phyloP scores from a whole-genome alignment of 2,329 filamentous ascomycete genomes.

The Metarhizium rileyi region DNA sequence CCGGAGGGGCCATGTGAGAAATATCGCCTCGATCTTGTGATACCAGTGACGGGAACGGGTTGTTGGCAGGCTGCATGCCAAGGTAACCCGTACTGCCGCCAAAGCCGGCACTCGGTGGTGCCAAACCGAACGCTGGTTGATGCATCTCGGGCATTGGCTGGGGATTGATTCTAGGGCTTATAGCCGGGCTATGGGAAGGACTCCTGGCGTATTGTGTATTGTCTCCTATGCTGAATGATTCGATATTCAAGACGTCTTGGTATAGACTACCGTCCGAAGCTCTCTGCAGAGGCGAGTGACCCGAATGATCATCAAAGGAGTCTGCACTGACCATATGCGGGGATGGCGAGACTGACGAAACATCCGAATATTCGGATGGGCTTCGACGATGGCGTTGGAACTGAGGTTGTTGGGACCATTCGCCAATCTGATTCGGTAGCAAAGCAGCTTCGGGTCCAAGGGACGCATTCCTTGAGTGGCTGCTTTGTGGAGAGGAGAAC shows the following conservation, averaged over 20 bases:
- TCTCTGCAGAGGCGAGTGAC: conserved; percentile 72
- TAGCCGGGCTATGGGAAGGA: conserved; percentile 64
- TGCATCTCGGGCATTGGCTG: conserved; percentile 44
- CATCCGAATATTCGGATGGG: conserved; percentile 86
- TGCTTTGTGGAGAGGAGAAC: conserved; percentile 39
- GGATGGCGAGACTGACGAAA: conserved; percentile 76
- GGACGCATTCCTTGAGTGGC: conserved; percentile 47
- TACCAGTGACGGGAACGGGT: conserved; percentile 44
- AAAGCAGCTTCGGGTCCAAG: conserved; percentile 48
- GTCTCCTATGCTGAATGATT: conserved; percentile 72
- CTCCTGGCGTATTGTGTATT: conserved; percentile 66
- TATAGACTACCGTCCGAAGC: conserved; percentile 65
- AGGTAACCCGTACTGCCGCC: conserved; percentile 21
- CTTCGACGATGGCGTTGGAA: conserved; percentile 78
- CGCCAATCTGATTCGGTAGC: conserved; percentile 39
- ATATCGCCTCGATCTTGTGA: conserved; percentile 46
- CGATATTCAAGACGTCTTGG: conserved; percentile 68
- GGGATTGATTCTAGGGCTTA: conserved; percentile 51
- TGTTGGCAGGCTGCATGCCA: conserved; percentile 27
- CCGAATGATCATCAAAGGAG: conserved; percentile 60
- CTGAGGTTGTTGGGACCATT: conserved; percentile 44
- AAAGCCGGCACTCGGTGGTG: conserved; percentile 29
- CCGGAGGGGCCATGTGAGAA: conserved; percentile 77
- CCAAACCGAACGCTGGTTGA: conserved; percentile 36
- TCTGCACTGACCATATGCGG: conserved; percentile 73